A percentile compares a stretch with the other conserved stretches of the same genome.
Conservation (phyloP, 2,329 filamentous ascomycete genomes). For the Diaporthe eres region DNA sequence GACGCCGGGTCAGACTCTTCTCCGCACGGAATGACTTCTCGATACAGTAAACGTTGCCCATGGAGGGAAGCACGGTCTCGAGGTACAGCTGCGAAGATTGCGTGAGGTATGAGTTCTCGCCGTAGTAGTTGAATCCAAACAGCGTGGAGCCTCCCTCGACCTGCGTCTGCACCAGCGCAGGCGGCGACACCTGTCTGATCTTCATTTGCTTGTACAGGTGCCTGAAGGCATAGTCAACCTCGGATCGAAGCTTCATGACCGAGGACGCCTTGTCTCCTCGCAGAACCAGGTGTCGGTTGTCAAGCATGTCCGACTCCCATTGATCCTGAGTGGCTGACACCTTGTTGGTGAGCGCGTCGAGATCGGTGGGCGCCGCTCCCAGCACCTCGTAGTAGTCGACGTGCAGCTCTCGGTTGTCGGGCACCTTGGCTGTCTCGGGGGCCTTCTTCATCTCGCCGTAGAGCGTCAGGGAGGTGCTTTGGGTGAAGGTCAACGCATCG, state of each 20-base stretch:
- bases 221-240: slow-evolving; percentile 85
- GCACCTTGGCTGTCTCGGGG: slow-evolving; percentile 82
- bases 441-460: slow-evolving; percentile 88
- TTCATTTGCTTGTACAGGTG: slow-evolving; percentile 82
- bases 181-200: slow-evolving; percentile 87
- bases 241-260: slow-evolving; percentile 88
- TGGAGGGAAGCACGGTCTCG: slow-evolving; percentile 90
- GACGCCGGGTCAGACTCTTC: slow-evolving; percentile 93
- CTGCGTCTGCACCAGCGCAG: slow-evolving; percentile 94
- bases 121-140: slow-evolving; percentile 78
- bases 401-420: slow-evolving; percentile 88
- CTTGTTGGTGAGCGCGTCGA: slow-evolving; percentile 91
- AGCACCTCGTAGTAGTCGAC: slow-evolving; percentile 90
- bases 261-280: slow-evolving; percentile 88
- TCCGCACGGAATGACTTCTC: slow-evolving; percentile 99
- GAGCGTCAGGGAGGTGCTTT: slow-evolving; percentile 89
- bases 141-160: slow-evolving; percentile 94
- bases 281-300: slow-evolving; percentile 86
- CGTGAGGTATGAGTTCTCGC: slow-evolving; percentile 90
- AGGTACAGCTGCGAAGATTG: slow-evolving; percentile 98
- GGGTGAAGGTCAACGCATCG: slow-evolving; percentile 86
- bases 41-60: slow-evolving; percentile 97
- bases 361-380: slow-evolving; percentile 84
- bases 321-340: slow-evolving; percentile 73
- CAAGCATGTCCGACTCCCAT: slow-evolving; percentile 61